Conservation (phyloP, 2,329 filamentous ascomycete genomes). For the Apiospora arundinis region DNA sequence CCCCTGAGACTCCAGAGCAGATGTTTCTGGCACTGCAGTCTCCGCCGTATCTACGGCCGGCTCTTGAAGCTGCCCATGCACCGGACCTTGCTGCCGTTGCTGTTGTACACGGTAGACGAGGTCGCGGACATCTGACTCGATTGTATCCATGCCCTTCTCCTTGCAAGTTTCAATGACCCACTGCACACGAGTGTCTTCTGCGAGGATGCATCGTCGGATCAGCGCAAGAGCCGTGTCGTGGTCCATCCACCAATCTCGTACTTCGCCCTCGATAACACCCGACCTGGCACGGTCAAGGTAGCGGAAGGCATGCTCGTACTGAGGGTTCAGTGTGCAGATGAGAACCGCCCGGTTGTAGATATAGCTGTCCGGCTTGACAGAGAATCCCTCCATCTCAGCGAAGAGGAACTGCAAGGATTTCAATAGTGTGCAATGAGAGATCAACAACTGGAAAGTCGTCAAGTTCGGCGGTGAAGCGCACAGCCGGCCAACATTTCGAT, state of each 20-base stretch:
- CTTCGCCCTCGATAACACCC: slow-evolving; percentile 24
- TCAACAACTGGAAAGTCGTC: slow-evolving; percentile 45
- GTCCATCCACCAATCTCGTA: slow-evolving; percentile 40
- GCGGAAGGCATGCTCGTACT: slow-evolving; percentile 43
- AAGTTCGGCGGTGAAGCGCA: slow-evolving; percentile 43
- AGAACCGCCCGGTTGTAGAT: slow-evolving; percentile 43
- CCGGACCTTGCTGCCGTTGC: background rate
- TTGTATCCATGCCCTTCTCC: slow-evolving; percentile 32
- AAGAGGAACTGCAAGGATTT: slow-evolving; percentile 43
- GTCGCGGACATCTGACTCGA: slow-evolving; percentile 35
- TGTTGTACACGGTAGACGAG: slow-evolving; percentile 27
- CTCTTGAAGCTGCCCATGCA: background rate
- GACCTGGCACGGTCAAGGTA: slow-evolving; percentile 38
- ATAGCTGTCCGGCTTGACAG: slow-evolving; percentile 36
- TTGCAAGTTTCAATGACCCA: slow-evolving; percentile 41
- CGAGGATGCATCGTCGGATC: slow-evolving; percentile 41
- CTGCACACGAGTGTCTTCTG: slow-evolving; percentile 42
- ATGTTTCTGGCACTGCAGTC: background rate
- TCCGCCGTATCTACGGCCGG: background rate
- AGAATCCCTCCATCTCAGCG: slow-evolving; percentile 46
- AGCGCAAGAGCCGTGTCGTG: slow-evolving; percentile 41
- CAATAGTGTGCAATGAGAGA: slow-evolving; percentile 35
- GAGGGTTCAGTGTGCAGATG: slow-evolving; percentile 40
- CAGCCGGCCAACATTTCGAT: slow-evolving; percentile 44
- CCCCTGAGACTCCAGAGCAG: background rate